These are phyloP conservation scores for Vigna angularis DNA, from an alignment of 306 rosid genomes.

Conservation along the genomic window DNA sequence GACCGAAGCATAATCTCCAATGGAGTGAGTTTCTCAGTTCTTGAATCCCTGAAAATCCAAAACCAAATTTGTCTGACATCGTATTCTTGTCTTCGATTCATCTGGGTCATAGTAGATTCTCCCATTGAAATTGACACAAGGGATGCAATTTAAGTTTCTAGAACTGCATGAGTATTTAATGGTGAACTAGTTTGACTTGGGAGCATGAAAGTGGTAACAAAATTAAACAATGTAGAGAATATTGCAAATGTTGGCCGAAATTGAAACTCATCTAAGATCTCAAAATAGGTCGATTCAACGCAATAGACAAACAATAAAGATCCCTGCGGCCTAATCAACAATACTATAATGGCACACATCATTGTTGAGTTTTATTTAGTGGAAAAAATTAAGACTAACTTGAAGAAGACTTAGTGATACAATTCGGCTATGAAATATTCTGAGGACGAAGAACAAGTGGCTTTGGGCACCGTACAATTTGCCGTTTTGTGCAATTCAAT, in stretches of 20 bases:
- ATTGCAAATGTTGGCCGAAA: background rate
- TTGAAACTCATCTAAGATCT: constrained; percentile 11
- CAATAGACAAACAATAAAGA: constrained; percentile 34
- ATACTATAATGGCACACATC: background rate
- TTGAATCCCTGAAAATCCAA: constrained; percentile 3
- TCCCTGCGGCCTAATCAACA: constrained; percentile 32
- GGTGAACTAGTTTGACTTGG: constrained; percentile 28
- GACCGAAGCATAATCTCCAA: constrained; percentile 16
- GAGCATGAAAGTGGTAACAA: background rate
- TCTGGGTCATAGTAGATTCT: constrained; percentile 35
- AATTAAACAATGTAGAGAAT: constrained; percentile 20
- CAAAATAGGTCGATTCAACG: constrained; percentile 32
- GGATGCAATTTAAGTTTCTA: background rate
- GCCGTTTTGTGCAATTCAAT: constrained; percentile 17
- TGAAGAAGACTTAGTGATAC: constrained; percentile 21
- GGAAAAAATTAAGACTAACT: background rate
- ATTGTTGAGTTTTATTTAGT: background rate
- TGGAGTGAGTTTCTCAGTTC: background rate
- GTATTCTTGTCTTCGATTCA: background rate
- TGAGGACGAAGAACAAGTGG: constrained; percentile 29
- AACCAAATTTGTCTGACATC: constrained; percentile 8
- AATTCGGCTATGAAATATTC: constrained; percentile 45
- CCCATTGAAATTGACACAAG: constrained; percentile 16
- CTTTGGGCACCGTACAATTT: constrained; percentile 11
- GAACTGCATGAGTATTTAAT: constrained; percentile 33